Evolutionary conservation across 306 rosid species (phyloP), one percentile per base, ranked within the genome.

Genomic region (Rosa rugosa): DNA sequence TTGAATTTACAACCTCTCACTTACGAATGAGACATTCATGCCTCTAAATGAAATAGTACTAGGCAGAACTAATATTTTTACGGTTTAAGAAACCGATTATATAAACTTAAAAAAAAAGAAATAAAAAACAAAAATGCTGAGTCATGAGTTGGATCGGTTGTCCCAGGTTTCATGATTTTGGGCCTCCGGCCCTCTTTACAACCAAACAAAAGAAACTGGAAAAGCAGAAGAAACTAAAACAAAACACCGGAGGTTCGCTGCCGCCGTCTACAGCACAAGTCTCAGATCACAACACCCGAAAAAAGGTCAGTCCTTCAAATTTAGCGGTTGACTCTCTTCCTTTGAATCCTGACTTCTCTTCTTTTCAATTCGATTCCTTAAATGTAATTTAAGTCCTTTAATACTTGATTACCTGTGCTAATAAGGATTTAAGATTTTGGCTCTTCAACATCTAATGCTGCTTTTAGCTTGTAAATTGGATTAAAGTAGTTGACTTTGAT

Each of bases 281-380:
- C 56, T 75, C 57, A 16, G 69, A 75, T 75, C 40, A 34, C 20
- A 31, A 11, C n/a, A 14, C 41, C 69, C 6, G 40, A 56, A n/a
- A 57, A 65, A 73, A 13, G 67, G 68, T 40, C 40, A 54, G 67
- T 72, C 67, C 12, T 73, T 49, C 25, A 44, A 73, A 38, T 56
- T 56, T 10, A 20, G 49, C 64, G 42, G 23, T 38, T 3, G 67
- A 73, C 66, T 53, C 47, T 38, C 66, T 60, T 25, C 46, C 36
- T n/a, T 10, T 11, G 49, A 38, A 36, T 73, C 36, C 57, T 38
- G 20, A 16, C 23, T 22, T 73, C 38, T 49, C 5, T 16, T 46
- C 22, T 13, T 23, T 71, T 71, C 75, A 27, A 46, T 73, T 56
- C 53, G 40, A 22, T 59, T 5, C 16, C 36, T 59, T 42, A 4